These are phyloP conservation scores for Samsoniella hepiali DNA, from an alignment of 2,329 filamentous ascomycete genomes.

Conservation along the genomic window DNA sequence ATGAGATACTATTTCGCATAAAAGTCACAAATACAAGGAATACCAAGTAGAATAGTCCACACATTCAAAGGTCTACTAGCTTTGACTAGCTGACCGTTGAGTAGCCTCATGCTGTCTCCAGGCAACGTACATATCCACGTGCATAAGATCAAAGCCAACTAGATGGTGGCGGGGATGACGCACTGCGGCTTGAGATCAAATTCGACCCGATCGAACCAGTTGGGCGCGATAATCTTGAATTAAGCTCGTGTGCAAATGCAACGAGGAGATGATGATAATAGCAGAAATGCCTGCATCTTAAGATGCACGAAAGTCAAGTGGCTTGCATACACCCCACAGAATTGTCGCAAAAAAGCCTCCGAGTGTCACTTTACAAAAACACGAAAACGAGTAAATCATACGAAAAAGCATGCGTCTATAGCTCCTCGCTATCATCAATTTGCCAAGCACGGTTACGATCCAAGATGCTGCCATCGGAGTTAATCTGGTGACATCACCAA, in stretches of 20 bases:
- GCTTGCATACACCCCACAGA: not conserved
- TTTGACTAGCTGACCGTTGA: not conserved
- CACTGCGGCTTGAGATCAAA: too few relatives aligned
- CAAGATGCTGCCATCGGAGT: not conserved
- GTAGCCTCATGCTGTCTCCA: not conserved
- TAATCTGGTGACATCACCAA: slow-evolving; percentile 10
- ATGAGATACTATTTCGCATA: too few relatives aligned
- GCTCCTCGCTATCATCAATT: not conserved
- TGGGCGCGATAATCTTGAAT: too few relatives aligned
- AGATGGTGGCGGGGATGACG: too few relatives aligned
- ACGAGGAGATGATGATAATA: not conserved
- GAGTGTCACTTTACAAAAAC: not conserved
- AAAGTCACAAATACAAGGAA: too few relatives aligned
- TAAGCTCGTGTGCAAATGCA: too few relatives aligned
- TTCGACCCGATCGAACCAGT: too few relatives aligned
- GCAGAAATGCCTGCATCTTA: not conserved
- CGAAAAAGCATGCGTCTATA: not conserved
- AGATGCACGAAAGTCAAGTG: not conserved
- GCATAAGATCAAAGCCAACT: too few relatives aligned
- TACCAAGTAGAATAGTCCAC: too few relatives aligned
- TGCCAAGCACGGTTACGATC: not conserved
- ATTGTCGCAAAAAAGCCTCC: too few relatives aligned
- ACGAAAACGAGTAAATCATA: not conserved
- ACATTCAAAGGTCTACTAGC: not conserved
- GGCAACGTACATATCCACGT: too few relatives aligned